Evolutionary conservation across 176 grass and related monocot species (phyloP).

Genomic region (Oryza glumipatula): DNA sequence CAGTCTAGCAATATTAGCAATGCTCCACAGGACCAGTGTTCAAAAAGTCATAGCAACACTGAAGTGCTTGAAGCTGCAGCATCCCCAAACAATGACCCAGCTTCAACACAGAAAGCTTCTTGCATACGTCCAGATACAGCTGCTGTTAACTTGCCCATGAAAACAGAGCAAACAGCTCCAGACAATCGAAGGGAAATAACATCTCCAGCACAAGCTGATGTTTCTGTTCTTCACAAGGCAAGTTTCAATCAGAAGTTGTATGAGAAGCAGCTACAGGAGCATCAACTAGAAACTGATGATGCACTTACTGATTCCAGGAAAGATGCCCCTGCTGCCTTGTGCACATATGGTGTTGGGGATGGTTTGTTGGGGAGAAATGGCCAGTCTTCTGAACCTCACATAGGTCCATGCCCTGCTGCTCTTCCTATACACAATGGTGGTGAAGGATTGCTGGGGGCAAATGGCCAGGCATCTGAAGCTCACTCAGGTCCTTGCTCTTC

Average conservation of each 20-base stretch:
- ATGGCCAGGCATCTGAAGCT: conserved; percentile 11
- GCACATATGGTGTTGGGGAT: not conserved
- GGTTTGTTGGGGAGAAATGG: not conserved
- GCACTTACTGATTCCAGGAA: conserved; percentile 20
- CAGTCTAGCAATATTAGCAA: too few species aligned
- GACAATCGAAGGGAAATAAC: conserved; percentile 2
- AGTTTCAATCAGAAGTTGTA: conserved; percentile 26
- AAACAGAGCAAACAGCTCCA: conserved; percentile 29
- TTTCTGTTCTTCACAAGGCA: conserved; percentile 15
- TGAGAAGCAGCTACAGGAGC: conserved; percentile 34
- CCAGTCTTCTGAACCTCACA: not conserved
- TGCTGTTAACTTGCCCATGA: conserved; percentile 25
- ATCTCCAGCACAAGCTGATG: conserved; percentile 25
- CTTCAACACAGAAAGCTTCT: conserved; percentile 25
- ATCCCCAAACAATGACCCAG: conserved; percentile 43
- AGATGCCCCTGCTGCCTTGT: not conserved
- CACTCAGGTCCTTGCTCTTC: too few species aligned
- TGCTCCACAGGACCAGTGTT: conserved; percentile 20
- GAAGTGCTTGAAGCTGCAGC: conserved; percentile 25
- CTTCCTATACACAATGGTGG: not conserved
- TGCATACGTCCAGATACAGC: conserved; percentile 8
- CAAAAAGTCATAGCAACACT: not conserved
- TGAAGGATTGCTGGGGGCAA: conserved; percentile 22
- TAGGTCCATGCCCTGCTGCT: not conserved
- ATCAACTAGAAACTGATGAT: conserved; percentile 33